Evolutionary conservation across 2,329 filamentous ascomycete species (phyloP).

Genomic region (Penicillium sp.): DNA sequence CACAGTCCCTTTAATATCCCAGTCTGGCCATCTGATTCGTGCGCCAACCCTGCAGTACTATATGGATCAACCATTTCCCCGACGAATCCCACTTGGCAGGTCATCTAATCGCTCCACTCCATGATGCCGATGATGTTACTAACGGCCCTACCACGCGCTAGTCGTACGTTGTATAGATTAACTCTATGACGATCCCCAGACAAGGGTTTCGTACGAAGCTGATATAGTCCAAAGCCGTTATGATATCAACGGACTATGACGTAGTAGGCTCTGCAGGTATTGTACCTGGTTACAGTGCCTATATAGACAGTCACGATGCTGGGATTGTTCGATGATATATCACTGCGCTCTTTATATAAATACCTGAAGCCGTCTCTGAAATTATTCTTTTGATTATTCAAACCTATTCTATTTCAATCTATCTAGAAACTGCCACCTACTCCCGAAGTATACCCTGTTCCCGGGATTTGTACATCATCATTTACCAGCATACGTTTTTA

Average conservation of each 20-base stretch:
- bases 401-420: background rate
- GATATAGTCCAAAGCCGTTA: background rate
- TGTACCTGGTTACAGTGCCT: slow-evolving; percentile 7
- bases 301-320: slow-evolving; percentile 7
- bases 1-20: background rate
- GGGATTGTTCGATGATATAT: slow-evolving; percentile 11
- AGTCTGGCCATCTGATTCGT: slow-evolving; percentile 7
- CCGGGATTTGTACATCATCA: slow-evolving; percentile 1
- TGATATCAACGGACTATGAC: slow-evolving; percentile 21
- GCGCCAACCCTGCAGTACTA: background rate
- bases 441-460: slow-evolving; percentile 4
- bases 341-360: background rate
- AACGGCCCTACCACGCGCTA: slow-evolving; percentile 7
- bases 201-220: slow-evolving; percentile 6
- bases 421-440: slow-evolving; percentile 1
- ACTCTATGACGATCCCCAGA: slow-evolving; percentile 8
- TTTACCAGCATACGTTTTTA: background rate
- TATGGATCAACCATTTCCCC: slow-evolving; percentile 8
- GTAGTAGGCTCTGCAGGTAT: slow-evolving; percentile 11
- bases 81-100: slow-evolving; percentile 2
- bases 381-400: background rate
- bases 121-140: slow-evolving; percentile 15
- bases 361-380: background rate
- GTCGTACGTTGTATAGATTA: slow-evolving; percentile 5
- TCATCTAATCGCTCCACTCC: slow-evolving; percentile 11